Base-by-base conservation (phyloP, 176 grass and related monocot genomes). In the Zizania latifolia region DNA sequence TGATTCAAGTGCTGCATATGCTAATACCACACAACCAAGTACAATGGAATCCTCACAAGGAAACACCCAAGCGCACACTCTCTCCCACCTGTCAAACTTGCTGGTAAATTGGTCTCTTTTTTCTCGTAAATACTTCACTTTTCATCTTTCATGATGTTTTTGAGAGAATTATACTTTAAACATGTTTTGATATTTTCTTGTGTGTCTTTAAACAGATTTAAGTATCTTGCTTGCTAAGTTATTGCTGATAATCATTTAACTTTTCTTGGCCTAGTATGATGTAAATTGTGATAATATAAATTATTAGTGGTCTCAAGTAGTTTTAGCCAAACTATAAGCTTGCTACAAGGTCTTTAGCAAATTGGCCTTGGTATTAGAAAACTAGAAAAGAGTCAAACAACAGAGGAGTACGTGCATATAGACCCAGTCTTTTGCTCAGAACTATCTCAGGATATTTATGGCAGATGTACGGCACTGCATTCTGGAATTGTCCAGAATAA, bases 41-140 rank as follows among this genome's bases (percentile, higher is more conserved):
- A 74, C 89, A 76, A 45, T 84, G 69, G 82, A 88, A 44, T 85
- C 81, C 51, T 83, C 82, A 65, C 92, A 92, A 78, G 85, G 89
- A 83, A 99, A 82, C 82, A 78, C 53, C 29, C 95, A 94, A 70
- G 38, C 88, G 13, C 91, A 94, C 53, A 95, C 80, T 68, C 80
- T 95, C 74, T 90, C 92, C 17, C 89, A 88, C 66, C 80, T 99
- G 26, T 92, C 96, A 70, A 99, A 67, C 68, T 82, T 95, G 48
- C 65, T 99, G 86, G 96, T 99, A 95, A 76, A 31, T 24, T 59
- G 39, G 2, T 4, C 26, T 17, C 11, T 63, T 34, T 17, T 43
- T 33, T 24, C 41, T 88, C 55, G 24, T 54, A 29, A 29, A 72
- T 72, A 51, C 45, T 21, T 22, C 67, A 51, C 28, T 55, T 75